Evolutionary conservation across 345 rosid genomes (phyloP), one percentile per base, ranked within the genome.

Genomic region (Eucalyptus brandiana): DNA sequence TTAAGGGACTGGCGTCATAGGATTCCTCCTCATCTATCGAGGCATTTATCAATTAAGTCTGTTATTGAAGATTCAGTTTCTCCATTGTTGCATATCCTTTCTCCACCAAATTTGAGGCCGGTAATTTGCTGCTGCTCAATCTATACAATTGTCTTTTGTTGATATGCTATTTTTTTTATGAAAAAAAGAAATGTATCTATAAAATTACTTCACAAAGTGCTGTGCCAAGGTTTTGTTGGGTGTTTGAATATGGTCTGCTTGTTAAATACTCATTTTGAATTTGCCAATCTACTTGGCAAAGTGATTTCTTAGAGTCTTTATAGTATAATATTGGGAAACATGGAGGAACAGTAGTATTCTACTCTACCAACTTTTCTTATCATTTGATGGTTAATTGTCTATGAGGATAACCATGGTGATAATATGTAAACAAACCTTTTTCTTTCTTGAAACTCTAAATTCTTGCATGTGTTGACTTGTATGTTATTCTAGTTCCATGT

Each of bases 21-120:
- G 92, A 92, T 96, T 91, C 92, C 95, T n/a, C 97, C 99, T 4
- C 86, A 81, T 89, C 94, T 98, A 91, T 95, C 96, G 58, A 94
- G 99, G 92, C 99, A 98, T 93, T 93, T 98, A 88, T 96, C 98
- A 16, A 90, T 90, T 58, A 94, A 93, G 90, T 93, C 97, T 54
- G 92, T 95, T 67, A 95, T 95, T 56, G 98, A 96, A 92, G 99
- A 98, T 87, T 93, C 94, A 72, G 89, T 96, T 89, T 96, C 99
- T 91, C 94, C 93, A 21, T 90, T 97, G 90, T 87, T 98, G 91
- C 99, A 94, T 93, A 93, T 98, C 89, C 91, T 97, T 87, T 95
- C 99, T 87, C 99, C 98, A 48, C 93, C 97, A 91, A 94, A 91
- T 91, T 92, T 98, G 87, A 96, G 96, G 91, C 98, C 97, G 93